phyloP scores from a whole-genome alignment of 2,329 filamentous ascomycete genomes.

The Claviceps sp. region DNA sequence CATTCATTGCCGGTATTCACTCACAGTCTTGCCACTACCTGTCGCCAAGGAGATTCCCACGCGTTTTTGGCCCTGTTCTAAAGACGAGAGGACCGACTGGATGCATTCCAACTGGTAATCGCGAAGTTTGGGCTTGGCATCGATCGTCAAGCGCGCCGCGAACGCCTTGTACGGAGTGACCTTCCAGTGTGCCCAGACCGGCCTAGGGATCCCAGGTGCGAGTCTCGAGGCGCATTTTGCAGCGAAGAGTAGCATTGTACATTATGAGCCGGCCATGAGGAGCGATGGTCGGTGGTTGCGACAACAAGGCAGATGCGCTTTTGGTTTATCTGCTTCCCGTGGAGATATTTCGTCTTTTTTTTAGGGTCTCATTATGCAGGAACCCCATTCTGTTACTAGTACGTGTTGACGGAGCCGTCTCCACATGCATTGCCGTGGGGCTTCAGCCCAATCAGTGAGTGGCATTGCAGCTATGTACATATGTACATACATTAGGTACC shows the following conservation, averaged over 20 bases:
- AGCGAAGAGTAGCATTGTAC: constrained; percentile 23
- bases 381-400: too few species aligned
- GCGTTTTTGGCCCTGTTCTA: constrained; percentile 60
- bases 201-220: constrained; percentile 4
- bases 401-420: too few species aligned
- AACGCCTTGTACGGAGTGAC: constrained; percentile 10
- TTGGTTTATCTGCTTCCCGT: too few species aligned
- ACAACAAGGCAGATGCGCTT: too few species aligned
- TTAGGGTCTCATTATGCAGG: too few species aligned
- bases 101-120: constrained; percentile 90
- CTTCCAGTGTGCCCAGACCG: constrained; percentile 1
- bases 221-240: constrained; percentile 15
- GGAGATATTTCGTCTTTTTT: too few species aligned
- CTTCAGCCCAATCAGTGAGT: too few species aligned
- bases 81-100: constrained; percentile 57
- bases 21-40: constrained; percentile 75
- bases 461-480: too few species aligned
- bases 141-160: constrained; percentile 10
- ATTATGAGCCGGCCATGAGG: constrained; percentile 13
- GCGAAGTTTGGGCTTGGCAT: constrained; percentile 46
- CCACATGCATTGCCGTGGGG: too few species aligned
- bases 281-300: neutral
- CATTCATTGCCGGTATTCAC: constrained; percentile 9
- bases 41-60: constrained; percentile 79
- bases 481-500: too few species aligned